Percentiles rank a stretch among this genome's conserved stretches.
phyloP scores from a whole-genome alignment of 2,329 filamentous ascomycete genomes.

The Chaetomium olivaceum region DNA sequence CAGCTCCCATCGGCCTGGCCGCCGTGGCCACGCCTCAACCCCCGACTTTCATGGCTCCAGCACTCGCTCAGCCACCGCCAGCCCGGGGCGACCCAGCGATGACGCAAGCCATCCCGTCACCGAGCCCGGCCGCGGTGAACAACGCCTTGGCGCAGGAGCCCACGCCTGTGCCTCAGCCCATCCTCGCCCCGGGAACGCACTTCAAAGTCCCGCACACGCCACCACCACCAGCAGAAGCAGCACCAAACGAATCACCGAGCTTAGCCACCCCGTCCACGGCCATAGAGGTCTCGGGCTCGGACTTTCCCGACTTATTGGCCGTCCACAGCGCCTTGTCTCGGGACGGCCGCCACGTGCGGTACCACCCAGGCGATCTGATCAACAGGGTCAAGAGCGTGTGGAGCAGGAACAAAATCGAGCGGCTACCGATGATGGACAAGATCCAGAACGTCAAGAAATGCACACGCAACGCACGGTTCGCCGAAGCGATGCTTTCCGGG shows the following conservation, averaged over 20 bases:
- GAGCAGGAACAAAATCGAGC: constrained; percentile 2
- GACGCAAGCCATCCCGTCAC: background rate
- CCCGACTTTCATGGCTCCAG: background rate
- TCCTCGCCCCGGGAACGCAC: constrained; percentile 22
- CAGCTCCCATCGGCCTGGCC: constrained; percentile 9
- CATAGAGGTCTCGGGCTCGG: background rate
- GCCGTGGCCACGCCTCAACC: background rate
- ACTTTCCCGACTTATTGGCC: background rate
- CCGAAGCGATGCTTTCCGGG: constrained; percentile 30
- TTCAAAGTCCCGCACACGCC: constrained; percentile 11
- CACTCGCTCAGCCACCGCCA: background rate
- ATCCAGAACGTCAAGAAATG: constrained; percentile 20
- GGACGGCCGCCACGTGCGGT: constrained; percentile 19
- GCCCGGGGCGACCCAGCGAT: background rate
- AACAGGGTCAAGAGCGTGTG: constrained; percentile 8
- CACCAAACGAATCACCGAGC: background rate
- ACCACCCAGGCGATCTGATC: constrained; percentile 19
- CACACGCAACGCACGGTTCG: constrained; percentile 23
- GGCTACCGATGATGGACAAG: constrained; percentile 27
- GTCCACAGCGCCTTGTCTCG: constrained; percentile 10
- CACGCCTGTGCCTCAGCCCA: constrained; percentile 18
- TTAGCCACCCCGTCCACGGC: background rate
- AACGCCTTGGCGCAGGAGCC: background rate
- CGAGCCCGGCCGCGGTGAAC: background rate
- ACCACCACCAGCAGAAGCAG: background rate